These are phyloP conservation scores for Escovopsis sp. DNA, from an alignment of 2,329 filamentous ascomycete genomes.

Conservation along the genomic window DNA sequence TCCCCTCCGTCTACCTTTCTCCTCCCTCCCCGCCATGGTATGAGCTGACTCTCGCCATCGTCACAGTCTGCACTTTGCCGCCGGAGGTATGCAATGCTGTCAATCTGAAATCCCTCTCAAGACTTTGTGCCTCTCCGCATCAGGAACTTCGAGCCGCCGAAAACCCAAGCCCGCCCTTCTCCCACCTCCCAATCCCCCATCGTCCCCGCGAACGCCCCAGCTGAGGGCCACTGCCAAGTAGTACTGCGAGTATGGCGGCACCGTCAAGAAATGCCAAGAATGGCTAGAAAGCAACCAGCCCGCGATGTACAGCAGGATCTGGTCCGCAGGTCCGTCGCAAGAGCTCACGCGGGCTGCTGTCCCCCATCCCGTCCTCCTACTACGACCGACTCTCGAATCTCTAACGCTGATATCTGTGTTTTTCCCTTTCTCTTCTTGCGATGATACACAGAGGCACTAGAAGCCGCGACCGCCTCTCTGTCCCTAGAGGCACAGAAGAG, in stretches of 20 bases:
- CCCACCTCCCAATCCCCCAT: background rate
- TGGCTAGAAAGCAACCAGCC: constrained; percentile 72
- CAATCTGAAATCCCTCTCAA: too few relatives aligned
- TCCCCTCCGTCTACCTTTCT: too few relatives aligned
- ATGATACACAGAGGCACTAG: constrained; percentile 65
- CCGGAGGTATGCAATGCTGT: constrained; percentile 37
- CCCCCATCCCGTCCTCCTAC: too few relatives aligned
- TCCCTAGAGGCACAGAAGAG: constrained; percentile 87
- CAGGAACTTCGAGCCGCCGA: too few relatives aligned
- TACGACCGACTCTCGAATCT: background rate
- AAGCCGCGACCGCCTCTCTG: constrained; percentile 70
- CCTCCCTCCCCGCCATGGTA: too few relatives aligned
- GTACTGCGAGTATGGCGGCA: constrained; percentile 99
- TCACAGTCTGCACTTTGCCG: constrained; percentile 45
- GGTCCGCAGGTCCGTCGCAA: constrained; percentile 57
- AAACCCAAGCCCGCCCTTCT: too few relatives aligned
- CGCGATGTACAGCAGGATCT: constrained; percentile 61
- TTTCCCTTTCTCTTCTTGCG: too few relatives aligned
- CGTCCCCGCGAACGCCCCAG: constrained; percentile 1
- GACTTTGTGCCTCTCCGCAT: too few relatives aligned
- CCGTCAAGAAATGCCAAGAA: constrained; percentile 90
- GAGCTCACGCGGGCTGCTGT: background rate
- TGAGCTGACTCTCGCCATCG: too few relatives aligned
- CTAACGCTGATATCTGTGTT: background rate
- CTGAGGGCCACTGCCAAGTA: constrained; percentile 28